Conservation (phyloP, 1,284 basidiomycete species). For the Melampsora abietis-canadensis region DNA sequence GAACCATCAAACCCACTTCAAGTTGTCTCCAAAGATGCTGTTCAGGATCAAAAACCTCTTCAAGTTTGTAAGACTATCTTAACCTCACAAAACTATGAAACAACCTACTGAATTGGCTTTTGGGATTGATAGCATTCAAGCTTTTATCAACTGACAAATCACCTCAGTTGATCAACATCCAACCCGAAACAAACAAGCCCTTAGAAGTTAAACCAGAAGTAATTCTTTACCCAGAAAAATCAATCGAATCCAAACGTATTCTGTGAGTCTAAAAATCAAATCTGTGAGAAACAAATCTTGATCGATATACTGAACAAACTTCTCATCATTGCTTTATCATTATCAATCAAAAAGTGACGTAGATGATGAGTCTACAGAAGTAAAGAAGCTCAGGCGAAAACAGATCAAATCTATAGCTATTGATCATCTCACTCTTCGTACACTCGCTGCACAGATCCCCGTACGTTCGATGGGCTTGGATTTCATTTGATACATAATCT, state of each 20-base stretch:
- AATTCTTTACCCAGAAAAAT: constrained; percentile 1
- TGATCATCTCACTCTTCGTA: not conserved
- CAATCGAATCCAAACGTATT: not conserved
- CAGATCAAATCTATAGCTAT: not conserved
- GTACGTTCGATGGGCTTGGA: not conserved
- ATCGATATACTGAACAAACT: no score
- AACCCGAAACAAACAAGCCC: not conserved
- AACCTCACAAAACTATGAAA: no score
- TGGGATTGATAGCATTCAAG: not conserved
- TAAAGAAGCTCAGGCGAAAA: not conserved
- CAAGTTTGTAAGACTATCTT: not conserved
- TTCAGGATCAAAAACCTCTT: not conserved
- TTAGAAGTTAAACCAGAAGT: not conserved
- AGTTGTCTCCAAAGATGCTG: no score
- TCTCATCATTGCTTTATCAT: no score
- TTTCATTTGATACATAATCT: not conserved
- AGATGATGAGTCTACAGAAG: not conserved
- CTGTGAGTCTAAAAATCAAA: not conserved
- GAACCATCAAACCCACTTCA: not conserved
- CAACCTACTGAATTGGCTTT: not conserved
- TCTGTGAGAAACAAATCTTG: no score
- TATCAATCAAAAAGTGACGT: not conserved
- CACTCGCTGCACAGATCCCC: not conserved
- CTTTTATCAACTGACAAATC: not conserved
- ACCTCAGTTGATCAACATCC: not conserved